Evolutionary conservation across 192 early-diverging fungal species (phyloP).

Genomic region (Coemansia sp.): DNA sequence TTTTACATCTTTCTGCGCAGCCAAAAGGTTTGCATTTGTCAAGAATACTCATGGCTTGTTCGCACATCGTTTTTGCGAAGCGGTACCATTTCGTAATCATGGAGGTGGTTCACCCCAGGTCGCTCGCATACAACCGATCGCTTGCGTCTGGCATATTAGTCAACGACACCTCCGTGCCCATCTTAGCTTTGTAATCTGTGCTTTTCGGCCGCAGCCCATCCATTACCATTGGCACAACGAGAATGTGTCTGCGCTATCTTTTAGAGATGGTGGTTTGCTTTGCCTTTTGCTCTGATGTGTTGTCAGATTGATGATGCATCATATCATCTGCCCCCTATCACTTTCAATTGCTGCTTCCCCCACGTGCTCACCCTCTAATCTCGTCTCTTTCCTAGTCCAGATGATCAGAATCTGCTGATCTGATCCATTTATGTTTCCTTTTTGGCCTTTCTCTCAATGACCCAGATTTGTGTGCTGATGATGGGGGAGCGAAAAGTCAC

Average conservation of each 20-base stretch:
- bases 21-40: conserved; percentile 1
- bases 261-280: no score
- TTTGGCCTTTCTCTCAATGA: not conserved
- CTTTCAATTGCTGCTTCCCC: no score
- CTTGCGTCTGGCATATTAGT: not conserved
- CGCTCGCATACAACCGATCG: no score
- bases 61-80: not conserved
- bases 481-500: no score
- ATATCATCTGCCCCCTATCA: no score
- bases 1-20: not conserved
- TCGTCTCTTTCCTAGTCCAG: not conserved
- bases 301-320: no score
- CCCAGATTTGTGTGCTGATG: no score
- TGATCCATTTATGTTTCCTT: not conserved
- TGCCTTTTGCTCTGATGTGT: not conserved
- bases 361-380: no score
- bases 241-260: no score
- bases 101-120: not conserved
- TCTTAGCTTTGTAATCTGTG: not conserved
- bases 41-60: no score
- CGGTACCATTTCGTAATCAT: not conserved
- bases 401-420: not conserved
- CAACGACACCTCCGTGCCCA: not conserved
- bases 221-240: not conserved
- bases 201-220: not conserved